phyloP scores from a whole-genome alignment of 106 monocot species.

The Apostasia ramifera region DNA sequence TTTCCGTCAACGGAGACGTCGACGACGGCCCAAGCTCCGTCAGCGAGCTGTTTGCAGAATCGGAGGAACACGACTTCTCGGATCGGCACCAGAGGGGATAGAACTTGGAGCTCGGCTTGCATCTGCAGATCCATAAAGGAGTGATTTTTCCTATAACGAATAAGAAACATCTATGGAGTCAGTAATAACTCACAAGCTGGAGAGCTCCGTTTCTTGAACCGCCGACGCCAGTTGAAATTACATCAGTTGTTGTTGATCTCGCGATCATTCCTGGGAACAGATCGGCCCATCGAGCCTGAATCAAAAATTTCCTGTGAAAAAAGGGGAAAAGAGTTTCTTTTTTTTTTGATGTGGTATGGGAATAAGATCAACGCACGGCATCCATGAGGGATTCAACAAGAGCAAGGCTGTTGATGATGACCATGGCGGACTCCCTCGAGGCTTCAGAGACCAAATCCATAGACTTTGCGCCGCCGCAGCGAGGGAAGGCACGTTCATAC shows the following conservation, averaged over 20 bases:
- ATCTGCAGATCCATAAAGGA: slow-evolving; percentile 19
- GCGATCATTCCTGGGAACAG: slow-evolving; percentile 79
- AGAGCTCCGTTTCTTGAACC: slow-evolving; percentile 73
- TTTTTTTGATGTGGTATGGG: background rate
- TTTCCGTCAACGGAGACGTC: slow-evolving; percentile 64
- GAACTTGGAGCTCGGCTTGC: slow-evolving; percentile 82
- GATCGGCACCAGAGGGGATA: slow-evolving; percentile 71
- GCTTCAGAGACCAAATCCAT: slow-evolving; percentile 68
- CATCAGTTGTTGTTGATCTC: slow-evolving; percentile 43
- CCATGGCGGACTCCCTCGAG: slow-evolving; percentile 57
- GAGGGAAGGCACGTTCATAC: slow-evolving; percentile 41
- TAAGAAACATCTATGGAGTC: too few relatives aligned
- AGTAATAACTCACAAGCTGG: slow-evolving; percentile 52
- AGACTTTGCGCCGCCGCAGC: slow-evolving; percentile 41
- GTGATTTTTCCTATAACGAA: too few relatives aligned
- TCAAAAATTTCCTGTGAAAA: background rate
- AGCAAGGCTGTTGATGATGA: slow-evolving; percentile 61
- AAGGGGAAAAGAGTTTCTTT: background rate
- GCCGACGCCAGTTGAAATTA: slow-evolving; percentile 55
- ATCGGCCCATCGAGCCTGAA: slow-evolving; percentile 66
- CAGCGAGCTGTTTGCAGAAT: slow-evolving; percentile 72
- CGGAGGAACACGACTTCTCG: slow-evolving; percentile 63
- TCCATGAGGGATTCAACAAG: slow-evolving; percentile 94
- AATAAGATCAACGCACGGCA: slow-evolving; percentile 20
- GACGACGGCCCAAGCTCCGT: slow-evolving; percentile 65